Evolutionary conservation across 2,329 filamentous ascomycete genomes (phyloP), one percentile per base, ranked within the genome.

Genomic region (Sporothrix luriei): DNA sequence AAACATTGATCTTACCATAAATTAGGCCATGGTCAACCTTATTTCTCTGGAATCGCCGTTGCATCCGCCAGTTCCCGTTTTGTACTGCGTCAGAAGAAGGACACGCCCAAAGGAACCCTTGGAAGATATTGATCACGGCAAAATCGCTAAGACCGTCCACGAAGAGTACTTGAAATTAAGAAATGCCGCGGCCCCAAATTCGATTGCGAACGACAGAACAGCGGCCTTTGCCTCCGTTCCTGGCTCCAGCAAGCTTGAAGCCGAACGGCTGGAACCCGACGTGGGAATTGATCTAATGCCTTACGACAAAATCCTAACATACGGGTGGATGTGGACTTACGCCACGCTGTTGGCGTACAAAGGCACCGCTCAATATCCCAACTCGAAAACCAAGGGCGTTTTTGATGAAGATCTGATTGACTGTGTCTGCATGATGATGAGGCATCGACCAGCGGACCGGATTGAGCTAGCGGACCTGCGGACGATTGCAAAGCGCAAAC

Each of bases 321-420:
- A 14, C 1, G 71, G 71, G 57, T 71, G 57, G 57, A 29, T 72
- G 16, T 72, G 69, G 71, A 72, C 69, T 19, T 69, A 71, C 13
- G 71, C 71, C 0, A 14, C 67, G 14, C 38, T 57, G 7, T 11
- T 69, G n/a, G 24, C 61, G 43, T 26, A 66, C 16, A 5, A n/a
- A 11, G 51, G 40, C 59, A 13, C 55, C 11, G 38, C 19, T 7
- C 14, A 11, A 3, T 11, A 21, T 16, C 7, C n/a, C 14, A 68
- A 68, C 64, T 13, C 24, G 9, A 16, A 10, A 16, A 62, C 52
- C n/a, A 52, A 21, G 33, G 55, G 65, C 19, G 26, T 55, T 21
- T 24, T 16, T 24, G 69, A 70, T 14, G 48, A 61, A 10, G 26
- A 14, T 21, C 24, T 69, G 57, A 1, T 29, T 2, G 68, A 71